A percentile compares a stretch with the other conserved stretches of the same genome.
These are phyloP conservation scores for Gleditsia sinensis DNA, from an alignment of 306 rosid species.

Conservation along the genomic window DNA sequence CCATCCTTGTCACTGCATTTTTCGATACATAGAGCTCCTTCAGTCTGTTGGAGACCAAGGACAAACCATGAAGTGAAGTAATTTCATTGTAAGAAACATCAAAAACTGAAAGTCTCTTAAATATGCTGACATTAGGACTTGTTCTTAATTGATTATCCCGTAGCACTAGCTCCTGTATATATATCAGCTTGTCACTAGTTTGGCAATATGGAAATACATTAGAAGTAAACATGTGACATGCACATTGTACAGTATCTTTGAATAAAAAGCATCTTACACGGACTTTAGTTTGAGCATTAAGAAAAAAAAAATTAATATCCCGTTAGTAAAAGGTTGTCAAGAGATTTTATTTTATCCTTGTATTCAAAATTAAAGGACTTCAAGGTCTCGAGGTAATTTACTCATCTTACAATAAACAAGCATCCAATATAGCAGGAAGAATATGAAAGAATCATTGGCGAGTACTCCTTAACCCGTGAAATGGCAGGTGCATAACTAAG, in stretches of 20 bases:
- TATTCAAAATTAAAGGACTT: background rate
- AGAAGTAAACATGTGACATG: background rate
- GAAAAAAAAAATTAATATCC: too few species aligned
- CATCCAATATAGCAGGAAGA: background rate
- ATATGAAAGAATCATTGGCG: background rate
- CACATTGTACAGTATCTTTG: background rate
- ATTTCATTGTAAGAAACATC: conserved; percentile 89
- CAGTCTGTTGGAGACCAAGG: conserved; percentile 55
- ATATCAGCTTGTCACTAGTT: background rate
- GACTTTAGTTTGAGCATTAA: too few species aligned
- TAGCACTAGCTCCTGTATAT: conserved; percentile 70
- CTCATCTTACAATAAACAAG: background rate
- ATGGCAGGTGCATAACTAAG: too few species aligned
- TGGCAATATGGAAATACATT: background rate
- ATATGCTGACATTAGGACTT: conserved; percentile 74
- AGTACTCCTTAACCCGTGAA: background rate
- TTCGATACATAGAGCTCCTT: conserved; percentile 92
- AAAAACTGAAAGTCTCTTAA: conserved; percentile 66
- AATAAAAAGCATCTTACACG: background rate
- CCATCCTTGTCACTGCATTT: conserved; percentile 76
- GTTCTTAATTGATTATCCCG: conserved; percentile 79
- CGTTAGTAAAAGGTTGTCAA: too few species aligned
- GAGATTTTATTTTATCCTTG: background rate
- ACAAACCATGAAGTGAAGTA: conserved; percentile 60
- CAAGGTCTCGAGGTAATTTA: background rate